Base-by-base conservation (phyloP, 1,284 basidiomycete genomes). In the Tilletia horrida region DNA sequence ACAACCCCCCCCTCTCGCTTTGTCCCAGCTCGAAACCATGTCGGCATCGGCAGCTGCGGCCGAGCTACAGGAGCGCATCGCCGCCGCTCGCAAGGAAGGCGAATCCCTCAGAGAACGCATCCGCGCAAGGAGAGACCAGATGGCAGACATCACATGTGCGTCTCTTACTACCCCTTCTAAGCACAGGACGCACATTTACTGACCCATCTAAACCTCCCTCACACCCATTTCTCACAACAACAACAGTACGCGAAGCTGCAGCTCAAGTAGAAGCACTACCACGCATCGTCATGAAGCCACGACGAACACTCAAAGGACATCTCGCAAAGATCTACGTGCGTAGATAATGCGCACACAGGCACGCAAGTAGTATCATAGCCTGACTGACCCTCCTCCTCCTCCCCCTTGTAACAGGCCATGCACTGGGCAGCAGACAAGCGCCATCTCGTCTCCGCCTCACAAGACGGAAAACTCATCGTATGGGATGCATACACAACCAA, bases 401-500 rank as follows among this genome's bases (percentile, higher is more conserved):
- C 23, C 2, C 50, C 18, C 47, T 48, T 16, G 11, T 11, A 9
- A 40, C 29, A 59, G 55, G 94, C 96, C 62, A 95, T 98, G 90
- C 95, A 97, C 83, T 99, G 96, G 96, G 90, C 95, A 21, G 89
- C 89, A 67, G 96, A 98, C 85, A 89, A 92, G 81, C 87, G 93
- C 78, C 96, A 98, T 85, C 88, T 98, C 71, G 95, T 99, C 52
- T 97, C 95, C 13, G 95, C 96, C 27, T 97, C 95, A 3, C 95
- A 99, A 83, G 95, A 99, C 81, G 96, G 96, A 70, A 97, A 98
- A 84, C 88, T 99, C 68, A 97, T 99, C 82, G 93, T 99, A 64
- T 99, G 95, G 95, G 95, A 99, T 83, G 95, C 96, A 52, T 97
- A 97, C 84, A 97, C 95, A 9, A 96, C 93, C 71, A 97, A 98